Percentiles rank a stretch among this genome's conserved stretches.
These are phyloP conservation scores for Sphagnum fallax DNA, from an alignment of 228 moss, liverwort and hornwort genomes.

Conservation along the genomic window DNA sequence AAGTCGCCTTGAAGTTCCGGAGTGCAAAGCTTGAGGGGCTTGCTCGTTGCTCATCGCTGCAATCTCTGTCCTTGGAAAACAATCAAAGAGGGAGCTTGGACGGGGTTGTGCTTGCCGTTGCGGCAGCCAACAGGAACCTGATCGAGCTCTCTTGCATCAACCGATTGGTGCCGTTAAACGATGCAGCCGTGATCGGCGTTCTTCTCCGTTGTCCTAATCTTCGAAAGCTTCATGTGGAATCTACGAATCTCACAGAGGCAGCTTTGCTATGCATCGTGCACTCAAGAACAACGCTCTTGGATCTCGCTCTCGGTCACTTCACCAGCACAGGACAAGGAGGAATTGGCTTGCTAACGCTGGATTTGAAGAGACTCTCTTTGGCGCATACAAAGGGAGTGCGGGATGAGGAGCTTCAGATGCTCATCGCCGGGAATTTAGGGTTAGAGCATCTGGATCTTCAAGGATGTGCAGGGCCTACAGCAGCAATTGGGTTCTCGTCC, in stretches of 20 bases:
- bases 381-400: constrained; percentile 47
- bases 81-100: constrained; percentile 41
- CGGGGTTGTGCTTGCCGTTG: constrained; percentile 55
- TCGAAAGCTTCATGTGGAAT: constrained; percentile 58
- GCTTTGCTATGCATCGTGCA: constrained; percentile 61
- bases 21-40: constrained; percentile 46
- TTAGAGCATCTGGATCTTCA: constrained; percentile 63
- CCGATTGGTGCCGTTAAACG: constrained; percentile 26
- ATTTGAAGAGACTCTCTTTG: constrained; percentile 48
- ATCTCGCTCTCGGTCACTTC: constrained; percentile 54
- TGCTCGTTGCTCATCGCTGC: constrained; percentile 46
- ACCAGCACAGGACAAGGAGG: constrained; percentile 60
- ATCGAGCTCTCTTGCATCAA: constrained; percentile 38
- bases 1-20: constrained; percentile 45
- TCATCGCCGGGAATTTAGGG: constrained; percentile 58
- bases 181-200: constrained; percentile 49
- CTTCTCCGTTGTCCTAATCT: constrained; percentile 44
- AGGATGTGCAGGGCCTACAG: constrained; percentile 38
- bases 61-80: constrained; percentile 35
- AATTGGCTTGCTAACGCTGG: constrained; percentile 60
- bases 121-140: constrained; percentile 51
- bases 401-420: constrained; percentile 66
- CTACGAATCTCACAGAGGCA: constrained; percentile 44
- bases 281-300: constrained; percentile 44
- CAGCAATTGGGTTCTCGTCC: constrained; percentile 63